Percentiles rank a stretch among this genome's conserved stretches.
These are phyloP conservation scores for Chara braunii DNA, from an alignment of 139 green algal species.

Conservation along the genomic window DNA sequence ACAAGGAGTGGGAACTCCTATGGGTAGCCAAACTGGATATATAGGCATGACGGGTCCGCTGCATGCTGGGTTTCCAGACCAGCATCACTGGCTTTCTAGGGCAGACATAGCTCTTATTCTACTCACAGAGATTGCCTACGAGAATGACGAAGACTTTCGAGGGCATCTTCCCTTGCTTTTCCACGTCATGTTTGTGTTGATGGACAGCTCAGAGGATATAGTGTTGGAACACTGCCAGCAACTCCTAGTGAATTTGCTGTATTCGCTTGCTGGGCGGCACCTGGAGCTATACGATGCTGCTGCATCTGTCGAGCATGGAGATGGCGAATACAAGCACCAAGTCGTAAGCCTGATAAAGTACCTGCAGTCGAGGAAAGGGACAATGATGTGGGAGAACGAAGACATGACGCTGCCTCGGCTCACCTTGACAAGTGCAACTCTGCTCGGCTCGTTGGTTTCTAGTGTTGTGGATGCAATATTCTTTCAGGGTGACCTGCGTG, in stretches of 20 bases:
- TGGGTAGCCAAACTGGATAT: too few relatives aligned
- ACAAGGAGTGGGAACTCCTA: too few relatives aligned
- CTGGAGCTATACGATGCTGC: constrained; percentile 42
- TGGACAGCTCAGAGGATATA: constrained; percentile 41
- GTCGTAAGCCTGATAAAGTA: constrained; percentile 58
- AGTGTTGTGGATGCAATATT: constrained; percentile 45
- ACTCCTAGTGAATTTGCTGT: constrained; percentile 73
- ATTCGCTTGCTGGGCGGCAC: constrained; percentile 51
- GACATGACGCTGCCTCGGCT: constrained; percentile 50
- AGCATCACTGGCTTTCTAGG: constrained; percentile 46
- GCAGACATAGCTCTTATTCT: constrained; percentile 82
- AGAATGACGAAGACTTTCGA: constrained; percentile 79
- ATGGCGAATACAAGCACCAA: constrained; percentile 37
- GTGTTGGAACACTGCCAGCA: constrained; percentile 51
- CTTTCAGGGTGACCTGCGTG: constrained; percentile 49
- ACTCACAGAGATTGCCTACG: constrained; percentile 75
- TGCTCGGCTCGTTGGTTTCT: constrained; percentile 49
- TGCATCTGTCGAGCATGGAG: too few relatives aligned
- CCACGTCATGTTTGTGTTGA: constrained; percentile 50
- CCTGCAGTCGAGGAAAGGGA: constrained; percentile 66
- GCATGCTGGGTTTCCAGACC: too few relatives aligned
- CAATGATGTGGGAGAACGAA: constrained; percentile 61
- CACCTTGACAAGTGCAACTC: constrained; percentile 30
- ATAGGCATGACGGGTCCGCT: too few relatives aligned
- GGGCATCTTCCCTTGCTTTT: constrained; percentile 71